phyloP scores from a whole-genome alignment of 257 asterid genomes.

The Capsicum rhomboideum region DNA sequence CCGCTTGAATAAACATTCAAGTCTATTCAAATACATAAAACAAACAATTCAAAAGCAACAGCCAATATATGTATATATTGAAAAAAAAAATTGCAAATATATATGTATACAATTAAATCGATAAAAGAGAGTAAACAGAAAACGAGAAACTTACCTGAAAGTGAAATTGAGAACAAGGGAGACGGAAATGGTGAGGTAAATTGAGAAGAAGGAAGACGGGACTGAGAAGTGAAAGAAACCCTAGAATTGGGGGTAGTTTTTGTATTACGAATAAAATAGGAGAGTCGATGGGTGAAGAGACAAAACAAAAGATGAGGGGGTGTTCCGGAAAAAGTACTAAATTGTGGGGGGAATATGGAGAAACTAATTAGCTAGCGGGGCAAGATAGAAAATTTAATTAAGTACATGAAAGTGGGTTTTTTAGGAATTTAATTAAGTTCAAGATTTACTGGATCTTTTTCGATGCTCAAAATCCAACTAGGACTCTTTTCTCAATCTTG shows the following conservation, averaged over 20 bases:
- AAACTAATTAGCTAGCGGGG: background rate
- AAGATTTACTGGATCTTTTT: background rate
- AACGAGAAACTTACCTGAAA: slow-evolving; percentile 26
- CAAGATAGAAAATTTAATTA: background rate
- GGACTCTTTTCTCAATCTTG: background rate
- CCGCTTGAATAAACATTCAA: no score
- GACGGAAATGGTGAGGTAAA: slow-evolving; percentile 7
- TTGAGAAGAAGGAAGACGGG: slow-evolving; percentile 18
- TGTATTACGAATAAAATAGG: slow-evolving; percentile 29
- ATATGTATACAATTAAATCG: background rate
- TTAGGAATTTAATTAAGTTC: background rate
- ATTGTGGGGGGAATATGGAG: background rate
- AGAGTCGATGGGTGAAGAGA: background rate
- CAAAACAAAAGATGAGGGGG: background rate
- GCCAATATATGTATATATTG: no score
- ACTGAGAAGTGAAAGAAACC: slow-evolving; percentile 34
- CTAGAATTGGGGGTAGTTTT: slow-evolving; percentile 50
- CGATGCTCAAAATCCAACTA: no score
- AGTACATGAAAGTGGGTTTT: background rate
- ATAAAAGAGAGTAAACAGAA: background rate
- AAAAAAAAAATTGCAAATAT: background rate
- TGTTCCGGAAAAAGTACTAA: background rate
- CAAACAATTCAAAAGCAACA: background rate
- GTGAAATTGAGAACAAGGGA: background rate
- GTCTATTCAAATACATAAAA: background rate